phyloP scores from a whole-genome alignment of 2,329 filamentous ascomycete genomes.

The Trichoderma sp. region DNA sequence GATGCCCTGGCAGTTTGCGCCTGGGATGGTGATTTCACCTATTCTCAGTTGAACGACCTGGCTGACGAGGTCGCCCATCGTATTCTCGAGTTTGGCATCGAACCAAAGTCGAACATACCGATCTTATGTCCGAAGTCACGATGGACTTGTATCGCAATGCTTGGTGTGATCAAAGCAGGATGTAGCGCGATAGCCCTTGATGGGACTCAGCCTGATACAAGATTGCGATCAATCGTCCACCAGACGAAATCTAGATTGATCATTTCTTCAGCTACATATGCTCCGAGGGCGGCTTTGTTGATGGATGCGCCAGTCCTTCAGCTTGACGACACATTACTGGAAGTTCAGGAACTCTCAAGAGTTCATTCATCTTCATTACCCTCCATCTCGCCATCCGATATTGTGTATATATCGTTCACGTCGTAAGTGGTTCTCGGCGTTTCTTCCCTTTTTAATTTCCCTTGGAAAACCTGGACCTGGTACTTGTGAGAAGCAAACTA shows the following conservation, averaged over 20 bases:
- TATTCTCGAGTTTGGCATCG: slow-evolving; percentile 11
- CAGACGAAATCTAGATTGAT: slow-evolving; percentile 8
- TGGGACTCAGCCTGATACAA: slow-evolving; percentile 11
- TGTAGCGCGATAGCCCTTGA: not conserved
- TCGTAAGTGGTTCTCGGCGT: not conserved
- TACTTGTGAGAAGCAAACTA: not conserved
- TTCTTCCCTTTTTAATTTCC: not conserved
- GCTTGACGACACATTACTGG: not conserved
- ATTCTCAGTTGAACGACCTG: slow-evolving; percentile 19
- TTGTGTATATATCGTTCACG: slow-evolving; percentile 5
- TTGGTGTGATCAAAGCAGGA: slow-evolving; percentile 13
- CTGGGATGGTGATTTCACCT: slow-evolving; percentile 38
- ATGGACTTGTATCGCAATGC: slow-evolving; percentile 11
- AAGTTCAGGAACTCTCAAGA: not conserved
- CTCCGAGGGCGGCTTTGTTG: not conserved
- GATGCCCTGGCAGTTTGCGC: slow-evolving; percentile 38
- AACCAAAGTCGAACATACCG: slow-evolving; percentile 2
- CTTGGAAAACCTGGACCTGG: not conserved
- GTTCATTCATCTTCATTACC: not conserved
- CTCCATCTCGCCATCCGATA: not conserved
- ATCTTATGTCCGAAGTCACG: not conserved
- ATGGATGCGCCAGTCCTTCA: not conserved
- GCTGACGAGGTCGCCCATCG: slow-evolving; percentile 10
- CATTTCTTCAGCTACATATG: slow-evolving; percentile 14
- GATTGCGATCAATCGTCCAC: slow-evolving; percentile 15